Conservation (phyloP, 2,329 filamentous ascomycete genomes). For the Claviceps citrina region DNA sequence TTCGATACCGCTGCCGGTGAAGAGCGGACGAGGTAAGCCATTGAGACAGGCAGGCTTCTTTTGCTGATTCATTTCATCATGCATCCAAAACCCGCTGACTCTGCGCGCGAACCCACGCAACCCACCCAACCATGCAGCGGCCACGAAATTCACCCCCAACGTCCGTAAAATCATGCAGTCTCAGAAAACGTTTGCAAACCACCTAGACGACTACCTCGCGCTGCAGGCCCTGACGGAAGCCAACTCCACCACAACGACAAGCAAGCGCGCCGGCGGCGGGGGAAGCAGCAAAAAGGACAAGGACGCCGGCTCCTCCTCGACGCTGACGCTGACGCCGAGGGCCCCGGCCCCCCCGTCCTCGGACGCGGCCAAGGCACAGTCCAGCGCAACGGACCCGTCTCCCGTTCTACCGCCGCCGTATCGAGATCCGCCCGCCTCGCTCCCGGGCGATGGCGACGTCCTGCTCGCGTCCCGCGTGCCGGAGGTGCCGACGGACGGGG, state of each 20-base stretch:
- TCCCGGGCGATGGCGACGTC: slow-evolving; percentile 38
- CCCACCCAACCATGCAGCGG: slow-evolving; percentile 19
- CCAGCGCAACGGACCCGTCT: slow-evolving; percentile 11
- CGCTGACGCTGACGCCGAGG: slow-evolving; percentile 10
- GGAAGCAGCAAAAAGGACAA: slow-evolving; percentile 14
- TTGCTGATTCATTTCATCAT: too few relatives aligned
- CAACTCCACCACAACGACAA: slow-evolving; percentile 14
- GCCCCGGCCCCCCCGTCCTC: slow-evolving; percentile 16
- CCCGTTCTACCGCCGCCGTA: slow-evolving; percentile 22
- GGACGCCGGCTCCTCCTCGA: slow-evolving; percentile 10
- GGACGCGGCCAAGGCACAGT: slow-evolving; percentile 16
- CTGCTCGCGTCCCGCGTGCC: slow-evolving; percentile 45
- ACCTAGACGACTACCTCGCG: slow-evolving; percentile 66
- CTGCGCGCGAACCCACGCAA: too few relatives aligned
- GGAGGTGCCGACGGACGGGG: slow-evolving; percentile 38
- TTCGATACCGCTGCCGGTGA: slow-evolving; percentile 51
- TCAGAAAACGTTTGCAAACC: slow-evolving; percentile 71
- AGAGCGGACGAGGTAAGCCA: slow-evolving; percentile 27
- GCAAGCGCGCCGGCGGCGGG: slow-evolving; percentile 13
- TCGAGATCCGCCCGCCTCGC: slow-evolving; percentile 20
- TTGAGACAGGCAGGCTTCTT: too few relatives aligned
- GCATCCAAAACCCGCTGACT: not conserved
- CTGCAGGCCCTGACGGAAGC: slow-evolving; percentile 31
- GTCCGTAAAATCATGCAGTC: slow-evolving; percentile 65
- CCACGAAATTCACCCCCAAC: slow-evolving; percentile 47